These are phyloP conservation scores for Lathyrus sativus DNA, from an alignment of 306 rosid species.

Conservation along the genomic window DNA sequence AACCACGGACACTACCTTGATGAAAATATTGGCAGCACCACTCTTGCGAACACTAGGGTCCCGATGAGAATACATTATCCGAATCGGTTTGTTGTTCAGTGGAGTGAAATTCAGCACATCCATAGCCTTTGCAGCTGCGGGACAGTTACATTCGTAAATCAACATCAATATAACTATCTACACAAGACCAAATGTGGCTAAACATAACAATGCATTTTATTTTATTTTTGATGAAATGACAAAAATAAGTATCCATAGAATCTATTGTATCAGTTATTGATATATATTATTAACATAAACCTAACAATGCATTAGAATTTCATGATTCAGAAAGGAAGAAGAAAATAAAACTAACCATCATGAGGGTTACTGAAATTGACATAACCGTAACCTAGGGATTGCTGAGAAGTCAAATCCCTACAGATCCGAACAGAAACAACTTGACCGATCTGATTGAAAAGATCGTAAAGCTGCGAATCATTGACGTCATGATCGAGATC, in stretches of 20 bases:
- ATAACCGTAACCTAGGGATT: constrained; percentile 78
- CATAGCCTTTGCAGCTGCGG: constrained; percentile 43
- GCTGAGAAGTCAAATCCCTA: constrained; percentile 61
- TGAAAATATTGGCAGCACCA: constrained; percentile 67
- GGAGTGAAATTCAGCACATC: constrained; percentile 67
- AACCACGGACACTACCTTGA: constrained; percentile 46
- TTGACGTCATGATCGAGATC: constrained; percentile 64
- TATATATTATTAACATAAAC: not conserved
- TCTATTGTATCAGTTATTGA: too few species aligned
- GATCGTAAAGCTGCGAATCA: constrained; percentile 70
- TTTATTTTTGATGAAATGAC: too few species aligned
- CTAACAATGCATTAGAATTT: not conserved
- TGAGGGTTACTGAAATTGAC: constrained; percentile 63
- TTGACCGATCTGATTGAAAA: constrained; percentile 63
- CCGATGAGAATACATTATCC: constrained; percentile 69
- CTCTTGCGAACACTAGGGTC: constrained; percentile 71
- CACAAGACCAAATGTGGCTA: not conserved
- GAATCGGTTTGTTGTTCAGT: constrained; percentile 58
- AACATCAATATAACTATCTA: not conserved
- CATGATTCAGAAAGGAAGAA: not conserved
- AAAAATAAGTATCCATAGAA: too few species aligned
- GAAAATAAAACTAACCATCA: constrained; percentile 49
- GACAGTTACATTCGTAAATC: not conserved
- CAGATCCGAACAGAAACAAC: constrained; percentile 71
- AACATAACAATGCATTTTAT: not conserved